These are phyloP conservation scores for Paraglomus brasilianum DNA, from an alignment of 192 early-diverging fungal species.

Conservation along the genomic window DNA sequence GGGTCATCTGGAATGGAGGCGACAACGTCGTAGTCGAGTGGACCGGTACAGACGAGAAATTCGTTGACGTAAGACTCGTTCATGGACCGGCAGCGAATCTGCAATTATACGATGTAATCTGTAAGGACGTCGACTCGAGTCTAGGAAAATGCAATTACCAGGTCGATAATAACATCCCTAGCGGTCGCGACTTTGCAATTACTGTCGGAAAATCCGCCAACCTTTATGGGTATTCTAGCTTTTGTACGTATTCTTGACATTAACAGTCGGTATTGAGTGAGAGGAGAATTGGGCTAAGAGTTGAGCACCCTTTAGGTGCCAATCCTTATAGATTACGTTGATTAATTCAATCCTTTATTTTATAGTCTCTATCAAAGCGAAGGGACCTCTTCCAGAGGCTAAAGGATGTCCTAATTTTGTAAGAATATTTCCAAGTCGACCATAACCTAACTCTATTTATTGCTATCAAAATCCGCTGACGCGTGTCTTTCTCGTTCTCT, in stretches of 20 bases:
- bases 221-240: constrained; percentile 13
- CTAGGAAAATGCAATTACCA: neutral
- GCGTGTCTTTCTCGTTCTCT: too few species aligned
- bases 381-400: constrained; percentile 8
- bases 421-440: neutral
- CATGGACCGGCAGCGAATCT: neutral
- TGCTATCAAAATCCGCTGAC: too few species aligned
- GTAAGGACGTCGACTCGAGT: neutral
- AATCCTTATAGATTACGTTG: neutral
- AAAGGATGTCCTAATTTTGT: constrained; percentile 22
- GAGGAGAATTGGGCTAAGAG: neutral
- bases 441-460: neutral
- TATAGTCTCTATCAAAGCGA: constrained; percentile 13
- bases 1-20: neutral
- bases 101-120: neutral
- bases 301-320: too few species aligned
- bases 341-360: neutral
- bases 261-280: neutral
- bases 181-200: constrained; percentile 13
- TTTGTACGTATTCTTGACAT: neutral
- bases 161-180: neutral
- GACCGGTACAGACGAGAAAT: neutral
- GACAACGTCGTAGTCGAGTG: neutral
- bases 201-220: neutral
- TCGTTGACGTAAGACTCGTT: neutral